Conservation (phyloP, 139 green algal genomes). For the Chara braunii region DNA sequence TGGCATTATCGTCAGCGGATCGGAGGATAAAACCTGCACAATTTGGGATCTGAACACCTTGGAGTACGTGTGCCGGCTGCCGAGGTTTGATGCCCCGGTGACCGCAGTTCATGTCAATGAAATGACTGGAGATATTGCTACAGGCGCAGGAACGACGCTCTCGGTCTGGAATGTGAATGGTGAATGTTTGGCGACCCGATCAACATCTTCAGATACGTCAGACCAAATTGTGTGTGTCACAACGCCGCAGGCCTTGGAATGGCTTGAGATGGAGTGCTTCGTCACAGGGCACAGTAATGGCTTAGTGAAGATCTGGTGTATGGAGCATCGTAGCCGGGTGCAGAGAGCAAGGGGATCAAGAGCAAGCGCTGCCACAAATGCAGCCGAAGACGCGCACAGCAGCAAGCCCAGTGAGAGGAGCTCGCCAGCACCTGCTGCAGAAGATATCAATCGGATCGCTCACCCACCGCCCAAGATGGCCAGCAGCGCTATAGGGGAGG, state of each 20-base stretch:
- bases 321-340: slow-evolving; percentile 14
- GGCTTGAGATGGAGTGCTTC: slow-evolving; percentile 22
- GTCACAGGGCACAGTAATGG: slow-evolving; percentile 29
- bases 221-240: slow-evolving; percentile 21
- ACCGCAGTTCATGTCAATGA: slow-evolving; percentile 20
- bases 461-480: no score
- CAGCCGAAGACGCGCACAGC: slow-evolving; percentile 1
- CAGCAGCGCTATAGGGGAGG: no score
- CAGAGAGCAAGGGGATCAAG: no score
- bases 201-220: not conserved
- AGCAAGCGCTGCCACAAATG: not conserved
- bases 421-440: no score
- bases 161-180: slow-evolving; percentile 36
- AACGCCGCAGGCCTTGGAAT: slow-evolving; percentile 10
- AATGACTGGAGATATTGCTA: slow-evolving; percentile 24
- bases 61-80: slow-evolving; percentile 31
- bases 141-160: not conserved
- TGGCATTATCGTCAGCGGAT: slow-evolving; percentile 48
- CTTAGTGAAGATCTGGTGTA: slow-evolving; percentile 20
- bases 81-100: slow-evolving; percentile 13
- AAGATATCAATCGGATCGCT: no score
- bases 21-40: slow-evolving; percentile 53
- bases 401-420: slow-evolving; percentile 5
- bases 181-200: slow-evolving; percentile 27
- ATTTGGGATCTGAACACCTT: slow-evolving; percentile 51